Conservation (phyloP, 2,329 filamentous ascomycete genomes). For the Colletotrichum sp. region DNA sequence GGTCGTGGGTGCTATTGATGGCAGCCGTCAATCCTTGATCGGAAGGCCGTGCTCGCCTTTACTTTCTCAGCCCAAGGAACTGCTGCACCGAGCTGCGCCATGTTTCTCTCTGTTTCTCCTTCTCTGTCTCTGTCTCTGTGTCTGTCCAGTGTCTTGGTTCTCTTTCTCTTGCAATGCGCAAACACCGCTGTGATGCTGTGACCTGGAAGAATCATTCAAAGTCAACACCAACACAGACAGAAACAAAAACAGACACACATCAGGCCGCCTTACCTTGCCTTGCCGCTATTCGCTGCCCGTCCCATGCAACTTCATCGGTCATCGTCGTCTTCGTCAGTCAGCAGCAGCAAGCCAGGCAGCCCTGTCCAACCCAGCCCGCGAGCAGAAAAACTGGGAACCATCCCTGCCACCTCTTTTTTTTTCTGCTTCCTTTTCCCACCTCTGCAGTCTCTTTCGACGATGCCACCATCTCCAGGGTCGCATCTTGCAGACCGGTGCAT, state of each 20-base stretch:
- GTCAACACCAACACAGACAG: not conserved
- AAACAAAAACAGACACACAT: not conserved
- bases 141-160: not conserved
- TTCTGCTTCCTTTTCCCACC: not conserved
- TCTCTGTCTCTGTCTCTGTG: not conserved
- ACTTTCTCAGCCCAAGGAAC: not conserved
- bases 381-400: slow-evolving; percentile 25
- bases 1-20: not conserved
- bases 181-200: not conserved
- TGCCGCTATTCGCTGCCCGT: not conserved
- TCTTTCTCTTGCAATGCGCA: not conserved
- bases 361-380: not conserved
- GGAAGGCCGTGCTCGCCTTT: not conserved
- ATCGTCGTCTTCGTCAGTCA: not conserved
- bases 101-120: not conserved
- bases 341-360: not conserved
- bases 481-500: not conserved
- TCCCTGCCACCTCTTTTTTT: slow-evolving; percentile 8
- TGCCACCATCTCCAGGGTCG: slow-evolving; percentile 4
- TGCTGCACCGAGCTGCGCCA: not conserved
- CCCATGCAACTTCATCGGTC: not conserved
- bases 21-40: not conserved
- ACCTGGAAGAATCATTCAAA: not conserved
- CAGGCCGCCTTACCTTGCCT: not conserved
- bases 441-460: not conserved